Percentiles rank a stretch among this genome's conserved stretches.
Evolutionary conservation across 75 land plant genomes (phyloP).

Genomic region (Chamaecyparis obtusa): DNA sequence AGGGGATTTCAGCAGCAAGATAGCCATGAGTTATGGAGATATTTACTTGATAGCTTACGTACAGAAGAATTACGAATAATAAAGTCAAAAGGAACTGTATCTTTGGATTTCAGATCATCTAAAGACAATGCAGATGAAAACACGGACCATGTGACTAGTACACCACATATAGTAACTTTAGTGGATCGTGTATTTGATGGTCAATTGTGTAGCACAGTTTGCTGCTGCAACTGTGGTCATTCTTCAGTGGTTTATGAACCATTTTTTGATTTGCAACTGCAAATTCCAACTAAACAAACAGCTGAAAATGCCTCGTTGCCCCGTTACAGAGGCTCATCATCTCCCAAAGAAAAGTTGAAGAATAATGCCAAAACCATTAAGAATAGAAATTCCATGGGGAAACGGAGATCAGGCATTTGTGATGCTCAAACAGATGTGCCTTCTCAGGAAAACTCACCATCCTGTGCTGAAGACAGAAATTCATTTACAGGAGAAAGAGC

Average conservation of each 20-base stretch:
- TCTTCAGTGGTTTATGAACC: conserved; percentile 81
- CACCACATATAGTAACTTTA: conserved; percentile 27
- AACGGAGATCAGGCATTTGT: not conserved
- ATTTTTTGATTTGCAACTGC: conserved; percentile 83
- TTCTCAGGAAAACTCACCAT: not conserved
- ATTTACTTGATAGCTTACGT: conserved; percentile 69
- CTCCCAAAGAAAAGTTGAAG: conserved; percentile 1
- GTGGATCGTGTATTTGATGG: conserved; percentile 86
- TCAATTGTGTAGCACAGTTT: conserved; percentile 79
- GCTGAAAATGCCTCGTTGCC: conserved; percentile 3
- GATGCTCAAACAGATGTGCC: not conserved
- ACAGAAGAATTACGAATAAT: conserved; percentile 53
- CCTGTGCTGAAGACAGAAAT: not conserved
- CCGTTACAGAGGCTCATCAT: not conserved
- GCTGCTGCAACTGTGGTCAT: conserved; percentile 78
- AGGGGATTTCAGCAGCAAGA: conserved; percentile 95
- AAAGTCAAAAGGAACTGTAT: conserved; percentile 14
- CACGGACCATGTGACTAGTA: not conserved
- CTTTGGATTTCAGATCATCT: not conserved
- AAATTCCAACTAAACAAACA: conserved; percentile 65
- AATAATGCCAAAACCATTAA: not conserved
- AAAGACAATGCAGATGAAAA: conserved; percentile 11
- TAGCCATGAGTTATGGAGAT: conserved; percentile 89
- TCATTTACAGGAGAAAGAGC: conserved; percentile 1
- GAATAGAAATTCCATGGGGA: not conserved